Percentiles rank a stretch among this genome's conserved stretches.
These are phyloP conservation scores for Pleoardoris graminearum DNA, from an alignment of 2,329 filamentous ascomycete genomes.

Conservation along the genomic window DNA sequence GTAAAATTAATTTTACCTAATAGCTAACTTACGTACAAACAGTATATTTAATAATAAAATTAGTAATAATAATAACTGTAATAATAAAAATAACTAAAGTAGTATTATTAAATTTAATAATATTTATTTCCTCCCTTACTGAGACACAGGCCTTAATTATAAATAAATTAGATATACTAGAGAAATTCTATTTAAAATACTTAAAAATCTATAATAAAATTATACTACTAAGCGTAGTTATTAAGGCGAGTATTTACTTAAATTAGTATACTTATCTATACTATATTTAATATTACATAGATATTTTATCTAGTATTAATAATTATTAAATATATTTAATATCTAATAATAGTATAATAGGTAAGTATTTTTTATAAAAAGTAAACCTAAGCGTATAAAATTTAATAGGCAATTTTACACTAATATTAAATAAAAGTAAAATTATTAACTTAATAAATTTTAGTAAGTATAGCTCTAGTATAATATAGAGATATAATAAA, in stretches of 20 bases:
- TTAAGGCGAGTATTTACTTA: slow-evolving; percentile 14
- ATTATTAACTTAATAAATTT: background rate
- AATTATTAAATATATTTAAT: background rate
- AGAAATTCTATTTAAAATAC: background rate
- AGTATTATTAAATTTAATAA: background rate
- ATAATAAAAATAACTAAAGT: background rate
- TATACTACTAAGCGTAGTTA: slow-evolving; percentile 7
- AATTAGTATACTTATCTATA: slow-evolving; percentile 7
- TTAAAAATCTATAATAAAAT: background rate
- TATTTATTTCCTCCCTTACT: background rate
- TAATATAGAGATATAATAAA: background rate
- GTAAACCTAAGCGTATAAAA: background rate
- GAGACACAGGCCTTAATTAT: background rate
- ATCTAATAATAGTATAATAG: background rate
- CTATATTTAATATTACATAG: slow-evolving; percentile 18
- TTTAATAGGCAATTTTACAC: background rate
- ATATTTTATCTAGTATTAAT: slow-evolving; percentile 11
- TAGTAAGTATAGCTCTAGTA: background rate
- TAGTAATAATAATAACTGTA: background rate
- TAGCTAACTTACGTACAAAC: background rate
- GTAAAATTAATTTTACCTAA: background rate
- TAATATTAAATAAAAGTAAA: background rate
- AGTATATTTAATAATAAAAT: background rate
- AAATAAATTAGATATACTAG: background rate
- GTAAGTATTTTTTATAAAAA: background rate